Conservation (phyloP, 495 filamentous ascomycete genomes). For the Xylaria castorea region DNA sequence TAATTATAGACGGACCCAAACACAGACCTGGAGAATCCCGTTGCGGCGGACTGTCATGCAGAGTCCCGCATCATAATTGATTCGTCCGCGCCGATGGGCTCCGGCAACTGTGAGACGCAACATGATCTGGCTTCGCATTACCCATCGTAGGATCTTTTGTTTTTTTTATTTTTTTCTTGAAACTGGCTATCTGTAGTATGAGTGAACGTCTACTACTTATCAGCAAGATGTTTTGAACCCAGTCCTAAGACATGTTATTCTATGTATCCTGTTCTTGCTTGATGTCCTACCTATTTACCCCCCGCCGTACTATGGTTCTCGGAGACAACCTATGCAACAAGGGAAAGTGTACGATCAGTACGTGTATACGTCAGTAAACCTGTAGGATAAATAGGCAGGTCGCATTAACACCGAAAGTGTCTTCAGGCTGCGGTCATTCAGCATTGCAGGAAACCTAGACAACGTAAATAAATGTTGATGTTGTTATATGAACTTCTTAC, state of each 20-base stretch:
- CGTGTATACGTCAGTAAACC: background rate
- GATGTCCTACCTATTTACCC: background rate
- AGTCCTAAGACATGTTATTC: too few relatives aligned
- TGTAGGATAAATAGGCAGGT: background rate
- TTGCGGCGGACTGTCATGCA: conserved; percentile 14
- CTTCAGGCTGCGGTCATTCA: background rate
- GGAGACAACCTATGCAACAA: too few relatives aligned
- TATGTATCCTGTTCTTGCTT: background rate
- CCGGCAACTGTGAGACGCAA: background rate
- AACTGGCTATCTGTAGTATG: background rate
- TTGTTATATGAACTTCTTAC: too few relatives aligned
- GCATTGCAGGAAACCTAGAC: background rate
- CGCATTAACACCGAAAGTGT: background rate
- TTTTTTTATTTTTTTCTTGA: background rate
- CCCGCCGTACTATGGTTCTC: too few relatives aligned
- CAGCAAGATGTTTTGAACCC: background rate
- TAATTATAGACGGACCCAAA: conserved; percentile 22
- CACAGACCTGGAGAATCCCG: conserved; percentile 22
- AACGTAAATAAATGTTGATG: background rate
- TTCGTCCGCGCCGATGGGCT: conserved; percentile 11
- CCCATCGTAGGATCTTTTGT: background rate
- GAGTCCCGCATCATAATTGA: background rate
- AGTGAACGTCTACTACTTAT: background rate
- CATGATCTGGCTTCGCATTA: background rate
- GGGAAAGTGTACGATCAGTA: too few relatives aligned